Evolutionary conservation across 1,139 yeast genomes (phyloP), one percentile per base, ranked within the genome.

Genomic region (Martiniozyma asiatica): DNA sequence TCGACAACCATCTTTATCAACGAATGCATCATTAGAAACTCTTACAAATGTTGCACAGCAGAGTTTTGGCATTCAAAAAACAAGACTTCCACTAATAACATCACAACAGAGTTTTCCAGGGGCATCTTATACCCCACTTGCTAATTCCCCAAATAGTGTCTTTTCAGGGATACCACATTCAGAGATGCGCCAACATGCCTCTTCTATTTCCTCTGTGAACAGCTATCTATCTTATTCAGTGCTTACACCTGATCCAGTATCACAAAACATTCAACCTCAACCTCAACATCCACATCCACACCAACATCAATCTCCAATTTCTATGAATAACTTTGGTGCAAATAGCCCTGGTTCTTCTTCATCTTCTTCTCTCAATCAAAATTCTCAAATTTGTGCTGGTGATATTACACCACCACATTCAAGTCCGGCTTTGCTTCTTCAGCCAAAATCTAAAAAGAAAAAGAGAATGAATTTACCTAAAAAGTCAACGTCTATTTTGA

Each of bases 401-500:
- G 25, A n/a, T 21, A 21, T 10, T 24, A 13, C 27, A 9, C 21
- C 23, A 21, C 6, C 10, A n/a, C 8, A 6, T 6, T 21, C 6
- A n/a, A 21, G 6, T 12, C 20, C 8, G 17, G 12, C 14, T 14
- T 7, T 6, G 4, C 9, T 4, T n/a, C 26, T 14, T 17, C 6
- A 17, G 18, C 8, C 18, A 17, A 17, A 6, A 17, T 6, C 7
- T 6, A 25, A 29, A 7, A 19, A 24, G 4, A 48, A 48, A 32
- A 50, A 44, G 34, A 37, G 56, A 26, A 41, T 53, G 36, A 87
- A 87, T 52, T 61, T 89, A 39, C 97, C 98, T 12, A 77, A 85
- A 47, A 87, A 77, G 41, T 87, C 94, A 2, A 87, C 95, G 3
- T 73, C 73, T 40, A 73, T 82, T 14, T 61, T 89, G 38, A 68